Conservation (phyloP, 2,329 filamentous ascomycete genomes). For the Pseudogymnoascus sp. region DNA sequence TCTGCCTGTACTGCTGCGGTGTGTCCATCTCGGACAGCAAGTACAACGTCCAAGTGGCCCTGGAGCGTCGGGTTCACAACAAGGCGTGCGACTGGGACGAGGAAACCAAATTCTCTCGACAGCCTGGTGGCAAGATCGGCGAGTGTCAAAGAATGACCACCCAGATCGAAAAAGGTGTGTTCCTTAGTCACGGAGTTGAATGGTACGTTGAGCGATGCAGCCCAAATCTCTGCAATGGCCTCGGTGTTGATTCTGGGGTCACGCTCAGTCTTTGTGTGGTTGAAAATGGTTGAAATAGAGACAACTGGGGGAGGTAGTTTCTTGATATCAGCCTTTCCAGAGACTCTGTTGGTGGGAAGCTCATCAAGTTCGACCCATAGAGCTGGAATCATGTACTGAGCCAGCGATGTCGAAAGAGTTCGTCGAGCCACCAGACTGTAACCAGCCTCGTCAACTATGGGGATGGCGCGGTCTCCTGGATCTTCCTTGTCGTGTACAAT, state of each 20-base stretch:
- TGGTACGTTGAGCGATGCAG: slow-evolving; percentile 58
- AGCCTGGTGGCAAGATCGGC: slow-evolving; percentile 66
- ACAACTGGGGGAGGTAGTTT: slow-evolving; percentile 56
- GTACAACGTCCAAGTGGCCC: slow-evolving; percentile 64
- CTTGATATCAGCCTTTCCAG: slow-evolving; percentile 69
- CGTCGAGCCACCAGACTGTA: slow-evolving; percentile 62
- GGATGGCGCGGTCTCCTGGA: slow-evolving; percentile 45
- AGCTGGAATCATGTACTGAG: slow-evolving; percentile 76
- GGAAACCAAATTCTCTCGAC: slow-evolving; percentile 62
- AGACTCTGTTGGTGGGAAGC: slow-evolving; percentile 68
- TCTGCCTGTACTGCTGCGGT: slow-evolving; percentile 69
- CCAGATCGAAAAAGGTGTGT: slow-evolving; percentile 73
- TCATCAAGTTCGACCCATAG: slow-evolving; percentile 66
- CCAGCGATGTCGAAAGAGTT: slow-evolving; percentile 55
- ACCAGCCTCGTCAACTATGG: slow-evolving; percentile 61
- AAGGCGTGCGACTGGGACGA: slow-evolving; percentile 61
- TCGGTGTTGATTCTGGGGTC: slow-evolving; percentile 58
- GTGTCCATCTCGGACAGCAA: slow-evolving; percentile 60
- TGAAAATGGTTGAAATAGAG: slow-evolving; percentile 33
- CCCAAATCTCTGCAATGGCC: slow-evolving; percentile 64
- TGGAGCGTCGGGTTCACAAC: slow-evolving; percentile 63
- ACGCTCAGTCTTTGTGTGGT: slow-evolving; percentile 36
- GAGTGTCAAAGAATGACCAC: slow-evolving; percentile 69
- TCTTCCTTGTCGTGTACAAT: slow-evolving; percentile 59
- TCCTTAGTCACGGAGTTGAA: slow-evolving; percentile 53